Evolutionary conservation across 257 asterid species (phyloP), one percentile per base, ranked within the genome.

Genomic region (Galeopsis tetrahit): DNA sequence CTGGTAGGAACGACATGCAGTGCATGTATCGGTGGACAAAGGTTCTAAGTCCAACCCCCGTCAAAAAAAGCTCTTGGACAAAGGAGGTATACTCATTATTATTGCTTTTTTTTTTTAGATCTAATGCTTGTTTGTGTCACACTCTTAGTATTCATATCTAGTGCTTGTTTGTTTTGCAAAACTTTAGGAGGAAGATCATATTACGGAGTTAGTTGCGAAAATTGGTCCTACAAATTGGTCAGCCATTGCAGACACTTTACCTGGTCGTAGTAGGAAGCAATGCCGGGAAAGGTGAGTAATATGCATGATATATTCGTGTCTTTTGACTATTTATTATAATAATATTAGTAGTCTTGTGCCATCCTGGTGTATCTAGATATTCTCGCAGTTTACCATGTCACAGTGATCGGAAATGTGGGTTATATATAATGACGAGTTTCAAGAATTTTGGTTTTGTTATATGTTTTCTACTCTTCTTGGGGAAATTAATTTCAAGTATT

Each of bases 21-120:
- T 92, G 97, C 85, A 74, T 92, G 80, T 96, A 92, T 71, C 96
- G 97, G 28, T 92, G 98, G 97, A 93, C 88, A 74, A 90, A 92
- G 75, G 98, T 92, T 81, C 84, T 92, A 73, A 82, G 88, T 75
- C 98, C 98, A 59, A 93, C 78, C 28, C 90, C 90, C 70, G 84
- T 83, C 59, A 92, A 92, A 83, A 91, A n/a, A n/a, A n/a, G 96
- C 80, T 89, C 96, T 51, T 92, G 97, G 96, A 82, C 86, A 17
- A 88, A 86, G 82, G 90, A 88, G 98, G 98, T 88, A 70, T 10
- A 48, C 60, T 66, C 17, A 66, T 53, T 7, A 13, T 67, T 66
- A 40, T 61, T 73, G 69, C 57, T 55, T 67, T 60, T 11, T 8
- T 35, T 70, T 51, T 33, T 40, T n/a, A n/a, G n/a, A n/a, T n/a